Conservation (phyloP, 768 basidiomycete species). For the Lactarius pseudohatsudake region DNA sequence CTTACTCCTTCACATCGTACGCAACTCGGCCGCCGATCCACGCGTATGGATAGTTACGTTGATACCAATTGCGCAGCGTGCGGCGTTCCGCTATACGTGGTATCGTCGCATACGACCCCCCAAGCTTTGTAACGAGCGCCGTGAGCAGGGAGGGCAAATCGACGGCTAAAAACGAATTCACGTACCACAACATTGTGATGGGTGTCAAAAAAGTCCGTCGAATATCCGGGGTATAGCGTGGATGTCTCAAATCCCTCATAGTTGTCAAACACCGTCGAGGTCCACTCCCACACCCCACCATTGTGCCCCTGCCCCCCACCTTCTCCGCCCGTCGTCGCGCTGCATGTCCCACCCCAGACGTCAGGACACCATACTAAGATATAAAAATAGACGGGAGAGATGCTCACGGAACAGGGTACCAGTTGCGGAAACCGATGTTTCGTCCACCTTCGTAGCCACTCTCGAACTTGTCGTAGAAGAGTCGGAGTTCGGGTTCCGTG, state of each 20-base stretch:
- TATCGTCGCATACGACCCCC: constrained; percentile 86
- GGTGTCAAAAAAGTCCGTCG: constrained; percentile 88
- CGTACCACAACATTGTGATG: constrained; percentile 85
- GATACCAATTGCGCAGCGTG: constrained; percentile 87
- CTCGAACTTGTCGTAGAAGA: constrained; percentile 75
- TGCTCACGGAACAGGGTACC: constrained; percentile 90
- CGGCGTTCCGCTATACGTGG: constrained; percentile 77
- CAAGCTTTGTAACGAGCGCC: constrained; percentile 53
- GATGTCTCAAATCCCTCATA: constrained; percentile 78
- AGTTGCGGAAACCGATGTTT: constrained; percentile 87
- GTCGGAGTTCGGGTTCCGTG: constrained; percentile 80
- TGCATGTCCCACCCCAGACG: constrained; percentile 32
- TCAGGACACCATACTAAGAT: constrained; percentile 4
- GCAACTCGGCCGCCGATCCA: constrained; percentile 78
- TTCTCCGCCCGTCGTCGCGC: constrained; percentile 65
- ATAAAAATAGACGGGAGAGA: neutral
- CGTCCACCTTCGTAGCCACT: constrained; percentile 73
- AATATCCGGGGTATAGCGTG: constrained; percentile 85
- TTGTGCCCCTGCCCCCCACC: constrained; percentile 68
- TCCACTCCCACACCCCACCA: constrained; percentile 99
- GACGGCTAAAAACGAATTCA: constrained; percentile 27
- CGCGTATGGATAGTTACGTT: constrained; percentile 85
- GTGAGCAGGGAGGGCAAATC: constrained; percentile 19
- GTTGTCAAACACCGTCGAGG: constrained; percentile 70
- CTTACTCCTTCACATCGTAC: constrained; percentile 43